Evolutionary conservation across 192 early-diverging fungal species (phyloP), one percentile per base, ranked within the genome.

Genomic region (Coemansia guatemalensis): DNA sequence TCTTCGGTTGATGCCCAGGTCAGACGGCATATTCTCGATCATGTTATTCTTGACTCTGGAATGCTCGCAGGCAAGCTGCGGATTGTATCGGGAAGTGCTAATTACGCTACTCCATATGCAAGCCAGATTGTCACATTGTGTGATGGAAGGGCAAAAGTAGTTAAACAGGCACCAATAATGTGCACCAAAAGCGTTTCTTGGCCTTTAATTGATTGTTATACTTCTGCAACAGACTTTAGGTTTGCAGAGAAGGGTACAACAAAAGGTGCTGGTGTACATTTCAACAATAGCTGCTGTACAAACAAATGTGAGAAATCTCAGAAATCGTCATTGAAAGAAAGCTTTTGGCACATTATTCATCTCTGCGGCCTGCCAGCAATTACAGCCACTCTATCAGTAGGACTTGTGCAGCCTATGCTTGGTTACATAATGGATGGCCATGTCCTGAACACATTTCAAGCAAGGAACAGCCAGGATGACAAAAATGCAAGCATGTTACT

Each of bases 1-100:
- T 86, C 85, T 58, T 93, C 92, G 27, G 91, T 96, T 0, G 95
- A 97, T 75, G 86, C 85, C 5, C 82, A 86, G 55, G 84, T 87
- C 4, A 84, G 80, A 51, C 73, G 76, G 8, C 84, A 89, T 63
- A 81, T 93, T 25, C 88, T 68, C 8, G 59, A 68, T 11, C 53
- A 68, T 33, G 66, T 56, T 0, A 60, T 68, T 14, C 44, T 67
- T 41, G 58, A 60, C 9, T 27, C 59, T 48, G 66, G 66, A 14
- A 14, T 68, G 14, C 44, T 68, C 22, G 53, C 52, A 2, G 47
- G 32, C 23, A 61, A 60, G 79, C 88, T 93, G 0, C 84, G 93
- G 18, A 66, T 97, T 29, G 66, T 97, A 58, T 90, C 93, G 4
- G 93, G 91, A 0, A 92, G 95, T 73, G 85, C 88, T 53, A 74